phyloP scores from a whole-genome alignment of 345 rosid genomes.

The Salix udensis region DNA sequence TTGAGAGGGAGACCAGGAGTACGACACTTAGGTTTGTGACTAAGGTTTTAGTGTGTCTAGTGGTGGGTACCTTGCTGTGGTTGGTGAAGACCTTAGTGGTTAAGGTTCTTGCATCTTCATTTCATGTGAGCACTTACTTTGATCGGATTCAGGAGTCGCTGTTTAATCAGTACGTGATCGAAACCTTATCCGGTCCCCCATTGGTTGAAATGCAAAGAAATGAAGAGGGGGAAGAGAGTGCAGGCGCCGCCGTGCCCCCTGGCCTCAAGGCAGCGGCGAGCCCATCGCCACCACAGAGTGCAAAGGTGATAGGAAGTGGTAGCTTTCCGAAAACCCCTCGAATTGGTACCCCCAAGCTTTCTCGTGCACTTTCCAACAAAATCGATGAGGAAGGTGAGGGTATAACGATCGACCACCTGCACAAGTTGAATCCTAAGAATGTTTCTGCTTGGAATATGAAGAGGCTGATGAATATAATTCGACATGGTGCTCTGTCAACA shows the following conservation, averaged over 20 bases:
- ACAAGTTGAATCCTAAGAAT: conserved; percentile 28
- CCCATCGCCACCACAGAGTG: neutral
- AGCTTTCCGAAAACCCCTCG: conserved; percentile 25
- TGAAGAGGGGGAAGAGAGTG: conserved; percentile 26
- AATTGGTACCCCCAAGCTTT: conserved; percentile 24
- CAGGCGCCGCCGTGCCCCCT: conserved; percentile 20
- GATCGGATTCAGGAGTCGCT: conserved; percentile 34
- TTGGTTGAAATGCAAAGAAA: conserved; percentile 23
- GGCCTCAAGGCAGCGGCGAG: conserved; percentile 11
- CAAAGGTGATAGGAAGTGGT: conserved; percentile 21
- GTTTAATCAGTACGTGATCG: conserved; percentile 32
- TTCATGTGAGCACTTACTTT: conserved; percentile 33
- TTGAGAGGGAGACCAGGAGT: conserved; percentile 26
- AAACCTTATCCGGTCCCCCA: conserved; percentile 31
- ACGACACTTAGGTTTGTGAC: conserved; percentile 19
- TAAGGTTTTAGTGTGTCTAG: conserved; percentile 24
- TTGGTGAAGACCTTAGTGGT: conserved; percentile 30
- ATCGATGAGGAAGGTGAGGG: conserved; percentile 19
- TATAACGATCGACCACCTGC: conserved; percentile 29
- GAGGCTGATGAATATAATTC: conserved; percentile 32
- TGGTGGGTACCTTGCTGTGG: conserved; percentile 32
- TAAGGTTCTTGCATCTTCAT: conserved; percentile 37
- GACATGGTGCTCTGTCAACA: conserved; percentile 25
- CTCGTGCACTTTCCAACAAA: conserved; percentile 15
- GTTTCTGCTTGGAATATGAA: conserved; percentile 40